Percentiles rank a stretch among this genome's conserved stretches.
These are phyloP conservation scores for Epichloe scottii DNA, from an alignment of 2,329 filamentous ascomycete species.

Conservation along the genomic window DNA sequence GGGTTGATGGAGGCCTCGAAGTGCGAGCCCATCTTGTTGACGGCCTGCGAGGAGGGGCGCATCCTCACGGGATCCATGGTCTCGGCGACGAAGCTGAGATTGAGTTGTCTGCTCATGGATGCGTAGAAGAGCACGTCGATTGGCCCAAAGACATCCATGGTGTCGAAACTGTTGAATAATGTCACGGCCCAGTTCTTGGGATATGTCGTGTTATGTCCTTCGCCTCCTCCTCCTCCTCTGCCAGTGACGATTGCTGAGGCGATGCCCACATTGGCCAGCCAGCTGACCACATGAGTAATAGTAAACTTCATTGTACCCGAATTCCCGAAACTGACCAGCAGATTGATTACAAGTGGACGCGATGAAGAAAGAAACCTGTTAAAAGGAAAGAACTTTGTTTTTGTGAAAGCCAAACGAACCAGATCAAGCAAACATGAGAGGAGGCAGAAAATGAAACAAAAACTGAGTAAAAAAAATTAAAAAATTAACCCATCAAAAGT, in stretches of 20 bases:
- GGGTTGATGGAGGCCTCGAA: constrained; percentile 24
- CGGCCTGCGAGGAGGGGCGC: constrained; percentile 11
- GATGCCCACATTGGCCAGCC: background rate
- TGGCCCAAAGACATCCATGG: constrained; percentile 27
- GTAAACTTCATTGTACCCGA: background rate
- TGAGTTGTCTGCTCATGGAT: constrained; percentile 19
- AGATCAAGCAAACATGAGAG: background rate
- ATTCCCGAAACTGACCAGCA: background rate
- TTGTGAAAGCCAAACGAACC: no score
- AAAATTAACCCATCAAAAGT: background rate
- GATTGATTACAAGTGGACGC: background rate
- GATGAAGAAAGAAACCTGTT: no score
- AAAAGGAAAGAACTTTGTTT: no score
- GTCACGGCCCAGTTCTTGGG: constrained; percentile 4
- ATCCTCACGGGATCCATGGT: constrained; percentile 27
- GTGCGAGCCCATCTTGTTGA: constrained; percentile 11
- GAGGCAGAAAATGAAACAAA: background rate
- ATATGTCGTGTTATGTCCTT: background rate
- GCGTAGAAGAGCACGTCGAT: constrained; percentile 30
- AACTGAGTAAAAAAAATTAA: no score
- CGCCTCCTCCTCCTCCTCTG: background rate
- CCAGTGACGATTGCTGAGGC: background rate
- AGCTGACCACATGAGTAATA: background rate
- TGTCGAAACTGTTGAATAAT: constrained; percentile 6
- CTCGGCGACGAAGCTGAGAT: constrained; percentile 26